phyloP scores from a whole-genome alignment of 257 asterid genomes.

The Marsdenia floribunda region DNA sequence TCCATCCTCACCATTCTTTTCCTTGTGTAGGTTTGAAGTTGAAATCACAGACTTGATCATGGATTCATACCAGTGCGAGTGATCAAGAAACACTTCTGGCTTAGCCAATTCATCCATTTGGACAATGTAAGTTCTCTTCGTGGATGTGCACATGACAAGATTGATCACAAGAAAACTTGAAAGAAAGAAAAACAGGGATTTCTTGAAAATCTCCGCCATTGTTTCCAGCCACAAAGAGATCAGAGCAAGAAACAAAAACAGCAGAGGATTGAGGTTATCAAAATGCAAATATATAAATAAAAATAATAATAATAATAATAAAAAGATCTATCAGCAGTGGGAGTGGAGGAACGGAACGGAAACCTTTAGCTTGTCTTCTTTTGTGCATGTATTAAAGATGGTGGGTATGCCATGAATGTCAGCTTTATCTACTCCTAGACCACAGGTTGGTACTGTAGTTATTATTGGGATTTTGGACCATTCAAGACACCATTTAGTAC shows the following conservation, averaged over 20 bases:
- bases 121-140: conserved; percentile 58
- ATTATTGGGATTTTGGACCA: background rate
- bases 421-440: conserved; percentile 5
- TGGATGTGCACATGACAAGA: conserved; percentile 10
- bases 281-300: background rate
- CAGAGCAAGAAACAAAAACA: background rate
- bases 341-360: background rate
- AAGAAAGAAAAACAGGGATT: conserved; percentile 32
- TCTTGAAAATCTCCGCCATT: conserved; percentile 41
- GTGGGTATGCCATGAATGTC: conserved; percentile 10
- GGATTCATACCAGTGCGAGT: conserved; percentile 64
- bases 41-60: conserved; percentile 41
- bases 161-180: conserved; percentile 17
- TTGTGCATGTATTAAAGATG: background rate
- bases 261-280: background rate
- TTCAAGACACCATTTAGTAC: background rate
- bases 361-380: background rate
- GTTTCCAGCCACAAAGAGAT: conserved; percentile 9
- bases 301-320: too few relatives aligned
- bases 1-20: conserved; percentile 11
- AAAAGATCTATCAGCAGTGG: background rate
- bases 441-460: background rate
- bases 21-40: conserved; percentile 10
- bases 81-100: conserved; percentile 61
- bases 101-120: conserved; percentile 65